phyloP scores from a whole-genome alignment of 352 stramenopile species.

The Pythium rishiriense region DNA sequence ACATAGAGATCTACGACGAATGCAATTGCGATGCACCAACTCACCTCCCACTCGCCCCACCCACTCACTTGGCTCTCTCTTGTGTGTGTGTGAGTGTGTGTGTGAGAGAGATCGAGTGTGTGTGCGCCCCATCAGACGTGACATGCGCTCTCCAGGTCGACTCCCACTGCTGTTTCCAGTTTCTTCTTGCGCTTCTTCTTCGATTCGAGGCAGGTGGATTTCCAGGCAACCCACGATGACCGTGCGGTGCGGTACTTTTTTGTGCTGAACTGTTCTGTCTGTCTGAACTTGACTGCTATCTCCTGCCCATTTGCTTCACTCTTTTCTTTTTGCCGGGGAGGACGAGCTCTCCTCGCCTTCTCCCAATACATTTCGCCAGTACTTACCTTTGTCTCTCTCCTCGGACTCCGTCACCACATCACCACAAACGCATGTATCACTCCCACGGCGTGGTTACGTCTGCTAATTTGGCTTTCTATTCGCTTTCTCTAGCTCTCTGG shows the following conservation, averaged over 20 bases:
- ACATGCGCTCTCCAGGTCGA: background rate
- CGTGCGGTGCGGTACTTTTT: too few species aligned
- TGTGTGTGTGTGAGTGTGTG: constrained; percentile 4
- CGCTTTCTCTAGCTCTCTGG: constrained; percentile 10
- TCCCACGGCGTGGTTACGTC: background rate
- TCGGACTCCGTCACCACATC: background rate
- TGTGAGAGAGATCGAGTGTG: background rate
- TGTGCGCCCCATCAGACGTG: background rate
- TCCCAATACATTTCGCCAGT: constrained; percentile 9
- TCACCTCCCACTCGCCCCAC: background rate
- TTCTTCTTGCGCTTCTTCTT: background rate
- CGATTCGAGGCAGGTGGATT: background rate
- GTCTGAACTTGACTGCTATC: background rate
- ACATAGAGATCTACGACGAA: constrained; percentile 10
- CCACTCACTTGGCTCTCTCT: constrained; percentile 1
- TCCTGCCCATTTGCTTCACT: background rate
- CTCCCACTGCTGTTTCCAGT: background rate
- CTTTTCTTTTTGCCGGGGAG: background rate
- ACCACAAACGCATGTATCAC: background rate
- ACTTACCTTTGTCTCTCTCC: constrained; percentile 3
- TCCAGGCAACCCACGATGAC: background rate
- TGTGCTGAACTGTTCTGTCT: background rate
- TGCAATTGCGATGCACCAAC: constrained; percentile 10
- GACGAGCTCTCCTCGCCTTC: background rate
- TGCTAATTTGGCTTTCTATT: background rate